Evolutionary conservation across 2,329 filamentous ascomycete genomes (phyloP), one percentile per base, ranked within the genome.

Genomic region (Pestalotiopsis sp.): DNA sequence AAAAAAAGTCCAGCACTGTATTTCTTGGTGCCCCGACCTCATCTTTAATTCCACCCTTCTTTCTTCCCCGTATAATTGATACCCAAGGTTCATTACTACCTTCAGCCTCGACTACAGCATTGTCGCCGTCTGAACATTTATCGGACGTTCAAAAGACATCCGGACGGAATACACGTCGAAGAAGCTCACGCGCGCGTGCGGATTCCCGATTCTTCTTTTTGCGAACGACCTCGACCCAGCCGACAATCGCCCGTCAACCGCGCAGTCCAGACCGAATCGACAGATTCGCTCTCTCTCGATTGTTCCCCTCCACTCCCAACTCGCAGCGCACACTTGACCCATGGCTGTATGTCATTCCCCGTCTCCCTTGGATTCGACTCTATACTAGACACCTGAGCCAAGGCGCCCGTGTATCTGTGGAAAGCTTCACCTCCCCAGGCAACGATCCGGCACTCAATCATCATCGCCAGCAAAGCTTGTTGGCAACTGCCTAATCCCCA

Each of bases 301-400:
- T 52, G 20, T 49, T 39, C 39, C 20, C 31, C 57, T 57, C 52
- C n/a, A 64, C 38, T 41, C 49, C 49, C 61, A 64, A 11, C 14
- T 64, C 20, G 5, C 55, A 57, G 38, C 63, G 61, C 60, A 65
- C 38, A 60, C 41, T 66, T 67, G 62, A 66, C 64, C 65, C 66
- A 70, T 70, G 68, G 68, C 68, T 70, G 68, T 70, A 70, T 61
- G 68, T 70, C 60, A 58, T 31, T 25, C 23, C 39, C 64, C 25
- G 38, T 63, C 63, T 59, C 59, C 45, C 41, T 52, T 25, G 31
- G 45, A 17, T 52, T 61, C 25, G 38, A 52, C 52, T 36, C 64
- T 17, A 49, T 17, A 64, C 27, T 23, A 36, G 23, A 36, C n/a
- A 41, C 60, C 23, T 20, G 45, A 14, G 23, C 27, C 45, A 59